Evolutionary conservation across 768 basidiomycete genomes (phyloP), one percentile per base, ranked within the genome.

Genomic region (Auriculariales sp.): DNA sequence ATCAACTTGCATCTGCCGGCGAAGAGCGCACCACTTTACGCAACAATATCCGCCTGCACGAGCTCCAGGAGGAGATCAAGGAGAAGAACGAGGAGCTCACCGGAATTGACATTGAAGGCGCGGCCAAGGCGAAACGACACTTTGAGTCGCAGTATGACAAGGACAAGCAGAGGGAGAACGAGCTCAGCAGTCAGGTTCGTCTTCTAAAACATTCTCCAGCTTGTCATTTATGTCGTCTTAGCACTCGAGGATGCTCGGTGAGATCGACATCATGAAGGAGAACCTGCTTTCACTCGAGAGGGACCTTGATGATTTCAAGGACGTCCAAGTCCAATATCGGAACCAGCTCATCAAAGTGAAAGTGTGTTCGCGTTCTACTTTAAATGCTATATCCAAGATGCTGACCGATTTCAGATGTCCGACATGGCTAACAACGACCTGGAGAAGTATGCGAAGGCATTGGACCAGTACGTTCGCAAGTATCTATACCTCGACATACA

Each of bases 341-440:
- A 83, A 89, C 49, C 93, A 97, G 60, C 73, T 98, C 46, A 78
- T 98, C 58, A 87, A 82, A 69, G 92, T 95, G 59, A 98, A 98
- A 77, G 93, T 90, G 57, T 33, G 67, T 50, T 12, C 12, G 2
- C 29, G 5, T 17, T 49, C 15, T 3, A 45, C 6, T 35, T 17
- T 44, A 49, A 32, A 36, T 49, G 48, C 22, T 44, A 12, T n/a
- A n/a, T n/a, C n/a, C n/a, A n/a, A 11, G 22, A 10, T 34, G 14
- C 35, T 44, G 39, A 28, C 39, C 12, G 22, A 7, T 15, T 19
- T 45, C 56, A 97, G 93, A 89, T 95, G 67, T 90, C 92, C 28
- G 93, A 98, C 64, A 90, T 97, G 82, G 92, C 94, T 4, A 97
- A 94, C 63, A 85, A 78, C 52, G 95, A 99, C 63, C 64, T 99